Percentiles rank a stretch among this genome's conserved stretches.
Evolutionary conservation across 208 protist genomes (phyloP).

Genomic region (Herpetomonas tarakana): DNA sequence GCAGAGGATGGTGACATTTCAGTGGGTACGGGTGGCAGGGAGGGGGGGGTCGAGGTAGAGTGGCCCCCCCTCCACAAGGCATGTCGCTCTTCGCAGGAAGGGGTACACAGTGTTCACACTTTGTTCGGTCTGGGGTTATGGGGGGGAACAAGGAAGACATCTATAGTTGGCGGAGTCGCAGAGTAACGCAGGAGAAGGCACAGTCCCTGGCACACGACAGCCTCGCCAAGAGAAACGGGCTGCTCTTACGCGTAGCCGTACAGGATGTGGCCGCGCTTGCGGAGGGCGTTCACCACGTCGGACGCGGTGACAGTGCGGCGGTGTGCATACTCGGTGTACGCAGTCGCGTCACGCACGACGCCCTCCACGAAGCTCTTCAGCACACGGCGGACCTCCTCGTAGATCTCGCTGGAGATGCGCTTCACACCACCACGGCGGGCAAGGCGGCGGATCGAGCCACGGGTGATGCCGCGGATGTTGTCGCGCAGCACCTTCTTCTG

Average conservation of each 20-base stretch:
- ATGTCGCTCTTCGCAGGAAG: no score
- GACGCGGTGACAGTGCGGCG: conserved; percentile 71
- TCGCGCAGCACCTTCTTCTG: conserved; percentile 41
- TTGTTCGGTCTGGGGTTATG: no score
- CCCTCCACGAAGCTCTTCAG: conserved; percentile 55
- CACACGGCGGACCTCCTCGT: conserved; percentile 53
- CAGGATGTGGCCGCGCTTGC: conserved; percentile 84
- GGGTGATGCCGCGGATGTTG: conserved; percentile 26
- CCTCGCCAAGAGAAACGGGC: no score
- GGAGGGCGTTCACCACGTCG: conserved; percentile 88
- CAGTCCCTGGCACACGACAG: no score
- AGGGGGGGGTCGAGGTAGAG: no score
- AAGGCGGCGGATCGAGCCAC: conserved; percentile 47
- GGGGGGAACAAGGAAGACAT: no score
- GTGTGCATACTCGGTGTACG: conserved; percentile 63
- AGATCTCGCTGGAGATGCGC: conserved; percentile 62
- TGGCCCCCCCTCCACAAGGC: no score
- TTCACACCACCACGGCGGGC: conserved; percentile 76
- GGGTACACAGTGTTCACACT: no score
- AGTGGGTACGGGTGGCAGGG: no score
- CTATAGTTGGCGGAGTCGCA: no score
- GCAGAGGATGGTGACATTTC: no score
- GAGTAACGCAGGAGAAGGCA: no score
- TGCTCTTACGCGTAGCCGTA: conserved; percentile 87
- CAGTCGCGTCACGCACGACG: conserved; percentile 60